phyloP scores from a whole-genome alignment of 2,329 filamentous ascomycete species.

The Verticillium klebahnii region DNA sequence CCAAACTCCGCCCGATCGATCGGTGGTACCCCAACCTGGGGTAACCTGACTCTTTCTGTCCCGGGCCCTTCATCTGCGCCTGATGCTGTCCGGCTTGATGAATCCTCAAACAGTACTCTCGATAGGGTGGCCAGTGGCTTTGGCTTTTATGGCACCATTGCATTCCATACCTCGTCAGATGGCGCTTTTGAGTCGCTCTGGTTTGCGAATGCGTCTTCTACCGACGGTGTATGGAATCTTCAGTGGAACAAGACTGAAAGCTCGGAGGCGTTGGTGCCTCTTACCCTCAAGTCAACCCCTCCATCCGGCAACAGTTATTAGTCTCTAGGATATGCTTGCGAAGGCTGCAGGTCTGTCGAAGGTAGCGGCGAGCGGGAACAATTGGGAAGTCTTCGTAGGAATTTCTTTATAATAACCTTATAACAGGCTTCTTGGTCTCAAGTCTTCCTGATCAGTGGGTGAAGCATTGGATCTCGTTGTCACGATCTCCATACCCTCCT shows the following conservation, averaged over 20 bases:
- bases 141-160: constrained; percentile 17
- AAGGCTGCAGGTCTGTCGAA: no score
- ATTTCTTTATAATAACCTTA: no score
- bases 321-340: background rate
- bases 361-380: no score
- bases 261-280: constrained; percentile 6
- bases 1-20: constrained; percentile 12
- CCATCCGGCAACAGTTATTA: constrained; percentile 8
- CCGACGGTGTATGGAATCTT: constrained; percentile 14
- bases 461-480: no score
- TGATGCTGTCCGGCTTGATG: constrained; percentile 15
- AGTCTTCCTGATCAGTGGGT: no score
- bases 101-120: background rate
- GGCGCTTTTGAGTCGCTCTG: constrained; percentile 15
- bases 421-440: no score
- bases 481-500: no score
- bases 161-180: constrained; percentile 11
- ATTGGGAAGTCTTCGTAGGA: no score
- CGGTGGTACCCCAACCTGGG: constrained; percentile 14
- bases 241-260: constrained; percentile 18
- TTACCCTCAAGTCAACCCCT: constrained; percentile 15
- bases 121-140: constrained; percentile 16
- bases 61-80: constrained; percentile 12
- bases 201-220: constrained; percentile 15
- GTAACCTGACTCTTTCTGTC: constrained; percentile 18